Conservation (phyloP, 768 basidiomycete genomes). For the Roridomyces roridus region DNA sequence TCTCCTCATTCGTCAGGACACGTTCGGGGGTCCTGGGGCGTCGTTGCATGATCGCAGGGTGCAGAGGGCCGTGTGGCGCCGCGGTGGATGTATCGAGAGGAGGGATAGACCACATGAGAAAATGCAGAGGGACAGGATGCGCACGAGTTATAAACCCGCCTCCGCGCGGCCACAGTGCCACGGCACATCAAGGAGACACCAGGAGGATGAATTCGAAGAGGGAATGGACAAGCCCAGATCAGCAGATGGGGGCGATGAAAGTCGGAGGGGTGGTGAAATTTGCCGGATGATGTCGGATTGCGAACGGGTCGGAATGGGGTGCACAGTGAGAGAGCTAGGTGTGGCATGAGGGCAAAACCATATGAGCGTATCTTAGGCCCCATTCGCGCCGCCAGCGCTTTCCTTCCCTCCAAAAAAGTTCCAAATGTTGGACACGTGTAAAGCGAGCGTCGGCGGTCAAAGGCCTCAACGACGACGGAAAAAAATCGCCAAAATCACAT, state of each 20-base stretch:
- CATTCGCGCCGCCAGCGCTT: neutral
- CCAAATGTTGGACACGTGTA: neutral
- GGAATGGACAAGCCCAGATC: neutral
- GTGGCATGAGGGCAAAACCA: neutral
- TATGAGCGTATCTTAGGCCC: neutral
- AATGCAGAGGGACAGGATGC: too few species aligned
- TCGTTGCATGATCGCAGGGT: too few species aligned
- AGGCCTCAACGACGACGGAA: neutral
- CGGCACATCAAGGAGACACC: neutral
- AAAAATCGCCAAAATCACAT: slow-evolving; percentile 6
- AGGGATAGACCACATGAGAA: too few species aligned
- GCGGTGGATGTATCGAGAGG: too few species aligned
- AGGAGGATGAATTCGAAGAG: neutral
- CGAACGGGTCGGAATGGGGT: neutral
- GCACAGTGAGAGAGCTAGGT: neutral
- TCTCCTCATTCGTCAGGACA: slow-evolving; percentile 20
- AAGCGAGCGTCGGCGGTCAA: neutral
- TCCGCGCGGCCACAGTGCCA: too few species aligned
- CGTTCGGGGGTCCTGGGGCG: too few species aligned
- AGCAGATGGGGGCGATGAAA: neutral
- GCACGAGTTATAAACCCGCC: too few species aligned
- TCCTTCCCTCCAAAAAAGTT: neutral
- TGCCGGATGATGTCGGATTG: neutral
- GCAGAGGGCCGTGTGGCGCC: neutral
- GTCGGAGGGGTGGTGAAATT: neutral